Conservation (phyloP, 2,329 filamentous ascomycete genomes). For the Pseudogymnoascus sp. region DNA sequence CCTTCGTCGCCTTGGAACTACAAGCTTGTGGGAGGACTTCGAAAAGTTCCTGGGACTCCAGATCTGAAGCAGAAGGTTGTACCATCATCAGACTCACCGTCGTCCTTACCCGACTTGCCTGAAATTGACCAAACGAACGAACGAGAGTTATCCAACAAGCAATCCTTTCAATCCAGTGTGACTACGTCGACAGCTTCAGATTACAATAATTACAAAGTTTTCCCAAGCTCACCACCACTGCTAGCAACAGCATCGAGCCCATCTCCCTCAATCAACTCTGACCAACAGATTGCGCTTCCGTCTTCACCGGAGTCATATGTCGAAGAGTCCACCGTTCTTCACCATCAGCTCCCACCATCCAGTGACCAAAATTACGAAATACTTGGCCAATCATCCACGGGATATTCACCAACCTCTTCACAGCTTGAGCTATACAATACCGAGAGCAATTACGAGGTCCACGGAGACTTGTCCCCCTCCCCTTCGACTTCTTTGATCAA, state of each 20-base stretch:
- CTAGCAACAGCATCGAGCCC: slow-evolving; percentile 19
- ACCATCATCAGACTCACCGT: slow-evolving; percentile 2
- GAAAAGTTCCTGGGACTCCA: slow-evolving; percentile 30
- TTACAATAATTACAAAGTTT: slow-evolving; percentile 29
- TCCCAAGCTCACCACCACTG: slow-evolving; percentile 19
- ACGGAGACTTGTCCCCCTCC: slow-evolving; percentile 38
- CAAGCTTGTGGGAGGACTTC: slow-evolving; percentile 28
- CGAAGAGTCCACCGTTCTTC: slow-evolving; percentile 9
- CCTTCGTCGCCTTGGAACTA: slow-evolving; percentile 28
- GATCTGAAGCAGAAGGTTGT: slow-evolving; percentile 25
- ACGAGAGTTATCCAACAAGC: slow-evolving; percentile 27
- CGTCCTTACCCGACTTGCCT: slow-evolving; percentile 2
- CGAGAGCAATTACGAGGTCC: slow-evolving; percentile 45
- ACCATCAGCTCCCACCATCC: slow-evolving; percentile 12
- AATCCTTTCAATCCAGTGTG: slow-evolving; percentile 27
- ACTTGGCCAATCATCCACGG: slow-evolving; percentile 44
- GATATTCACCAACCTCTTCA: slow-evolving; percentile 17
- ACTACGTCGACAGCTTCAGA: slow-evolving; percentile 27
- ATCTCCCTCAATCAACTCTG: slow-evolving; percentile 15
- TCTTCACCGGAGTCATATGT: background rate
- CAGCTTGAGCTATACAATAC: slow-evolving; percentile 16
- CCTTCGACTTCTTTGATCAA: slow-evolving; percentile 28
- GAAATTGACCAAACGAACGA: slow-evolving; percentile 18
- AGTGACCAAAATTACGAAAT: slow-evolving; percentile 42
- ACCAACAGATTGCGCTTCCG: slow-evolving; percentile 1